Conservation (phyloP, 768 basidiomycete species). For the Leccinum imitatum region DNA sequence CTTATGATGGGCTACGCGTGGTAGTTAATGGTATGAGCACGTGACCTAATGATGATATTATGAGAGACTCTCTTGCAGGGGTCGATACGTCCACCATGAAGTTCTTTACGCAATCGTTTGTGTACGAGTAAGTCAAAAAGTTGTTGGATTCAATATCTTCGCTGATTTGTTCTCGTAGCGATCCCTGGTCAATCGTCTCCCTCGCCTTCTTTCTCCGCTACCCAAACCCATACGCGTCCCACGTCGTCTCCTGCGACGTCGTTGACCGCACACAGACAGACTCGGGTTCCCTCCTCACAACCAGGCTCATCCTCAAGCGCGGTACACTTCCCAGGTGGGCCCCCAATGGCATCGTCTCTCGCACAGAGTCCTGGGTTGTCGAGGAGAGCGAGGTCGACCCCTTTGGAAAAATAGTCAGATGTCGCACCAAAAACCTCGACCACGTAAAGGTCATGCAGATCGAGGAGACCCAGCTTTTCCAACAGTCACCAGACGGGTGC, state of each 20-base stretch:
- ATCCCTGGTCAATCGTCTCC: constrained; percentile 91
- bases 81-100: constrained; percentile 40
- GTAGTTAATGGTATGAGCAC: constrained; percentile 14
- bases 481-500: constrained; percentile 69
- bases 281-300: constrained; percentile 76
- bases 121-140: constrained; percentile 48
- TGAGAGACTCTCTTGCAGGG: constrained; percentile 23
- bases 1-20: constrained; percentile 71
- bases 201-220: constrained; percentile 94
- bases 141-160: neutral
- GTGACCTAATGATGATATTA: neutral
- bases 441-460: constrained; percentile 94
- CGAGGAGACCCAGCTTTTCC: constrained; percentile 75
- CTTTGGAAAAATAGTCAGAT: constrained; percentile 69
- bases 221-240: constrained; percentile 91
- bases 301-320: constrained; percentile 88
- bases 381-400: constrained; percentile 96
- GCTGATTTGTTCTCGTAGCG: constrained; percentile 43
- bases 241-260: constrained; percentile 95
- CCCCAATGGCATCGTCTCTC: constrained; percentile 73
- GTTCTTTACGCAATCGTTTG: constrained; percentile 55
- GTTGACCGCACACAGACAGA: constrained; percentile 77
- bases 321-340: constrained; percentile 94
- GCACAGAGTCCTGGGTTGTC: constrained; percentile 91
- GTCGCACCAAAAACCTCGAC: constrained; percentile 86